Conservation (phyloP, 2,329 filamentous ascomycete genomes). For the Rosellinia necatrix region DNA sequence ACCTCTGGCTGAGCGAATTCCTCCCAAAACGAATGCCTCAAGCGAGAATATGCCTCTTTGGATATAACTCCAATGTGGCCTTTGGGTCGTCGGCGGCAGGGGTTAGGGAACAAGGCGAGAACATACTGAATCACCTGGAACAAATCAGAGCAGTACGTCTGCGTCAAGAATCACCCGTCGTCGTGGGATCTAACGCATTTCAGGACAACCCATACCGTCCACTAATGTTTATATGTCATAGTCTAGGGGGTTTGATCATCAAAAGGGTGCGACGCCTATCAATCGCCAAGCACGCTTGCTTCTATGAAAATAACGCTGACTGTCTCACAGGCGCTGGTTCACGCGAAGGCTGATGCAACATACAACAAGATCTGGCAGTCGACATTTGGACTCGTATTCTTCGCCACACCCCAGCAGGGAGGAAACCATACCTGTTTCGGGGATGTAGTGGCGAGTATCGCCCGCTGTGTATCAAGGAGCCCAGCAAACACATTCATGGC, state of each 20-base stretch:
- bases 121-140: constrained; percentile 1
- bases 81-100: not conserved
- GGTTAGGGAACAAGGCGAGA: constrained; percentile 4
- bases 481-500: constrained; percentile 3
- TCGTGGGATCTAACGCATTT: not conserved
- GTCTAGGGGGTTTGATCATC: constrained; percentile 3
- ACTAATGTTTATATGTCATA: constrained; percentile 11
- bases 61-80: constrained; percentile 6
- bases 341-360: not conserved
- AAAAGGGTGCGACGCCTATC: not conserved
- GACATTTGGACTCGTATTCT: constrained; percentile 14
- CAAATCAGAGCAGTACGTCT: not conserved
- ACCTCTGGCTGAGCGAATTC: constrained; percentile 9
- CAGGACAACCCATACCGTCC: not conserved
- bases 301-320: not conserved
- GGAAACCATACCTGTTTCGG: not conserved
- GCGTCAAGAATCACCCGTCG: not conserved
- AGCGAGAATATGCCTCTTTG: constrained; percentile 10
- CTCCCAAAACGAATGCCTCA: constrained; percentile 5
- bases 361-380: constrained; percentile 8
- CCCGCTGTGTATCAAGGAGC: not conserved
- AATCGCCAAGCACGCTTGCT: not conserved
- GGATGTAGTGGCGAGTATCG: not conserved
- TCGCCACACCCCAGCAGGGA: constrained; percentile 5
- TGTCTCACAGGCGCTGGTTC: not conserved